These are phyloP conservation scores for Petasospora rhodanensis DNA, from an alignment of 1,139 yeast species.

Conservation along the genomic window DNA sequence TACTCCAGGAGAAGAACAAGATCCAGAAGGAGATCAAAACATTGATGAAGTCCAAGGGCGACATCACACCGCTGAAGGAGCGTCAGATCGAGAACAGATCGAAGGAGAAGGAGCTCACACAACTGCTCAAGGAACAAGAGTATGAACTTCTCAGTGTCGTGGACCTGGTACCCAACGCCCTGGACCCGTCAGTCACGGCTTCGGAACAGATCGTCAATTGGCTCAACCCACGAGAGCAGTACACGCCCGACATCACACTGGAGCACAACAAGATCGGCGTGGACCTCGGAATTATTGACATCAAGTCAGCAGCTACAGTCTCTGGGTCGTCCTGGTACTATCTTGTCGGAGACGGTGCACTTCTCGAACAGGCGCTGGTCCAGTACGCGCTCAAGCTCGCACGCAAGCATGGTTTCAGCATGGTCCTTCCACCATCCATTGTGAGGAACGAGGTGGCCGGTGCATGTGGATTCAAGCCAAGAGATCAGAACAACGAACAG, in stretches of 20 bases:
- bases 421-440: conserved; percentile 81
- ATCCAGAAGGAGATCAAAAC: conserved; percentile 28
- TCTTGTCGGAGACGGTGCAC: conserved; percentile 79
- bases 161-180: conserved; percentile 64
- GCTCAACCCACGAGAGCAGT: conserved; percentile 39
- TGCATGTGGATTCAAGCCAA: conserved; percentile 95
- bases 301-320: conserved; percentile 64
- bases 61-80: conserved; percentile 26
- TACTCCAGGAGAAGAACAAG: conserved; percentile 27
- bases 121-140: conserved; percentile 30
- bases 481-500: conserved; percentile 81
- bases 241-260: conserved; percentile 5
- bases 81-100: conserved; percentile 16
- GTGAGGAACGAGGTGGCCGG: conserved; percentile 71
- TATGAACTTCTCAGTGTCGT: conserved; percentile 35
- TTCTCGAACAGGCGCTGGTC: conserved; percentile 83
- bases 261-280: conserved; percentile 64
- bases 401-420: conserved; percentile 57
- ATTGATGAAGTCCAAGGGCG: conserved; percentile 23
- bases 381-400: conserved; percentile 73
- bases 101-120: conserved; percentile 13
- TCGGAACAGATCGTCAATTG: conserved; percentile 47
- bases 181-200: conserved; percentile 47
- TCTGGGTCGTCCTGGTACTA: conserved; percentile 92
- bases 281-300: conserved; percentile 59